phyloP scores from a whole-genome alignment of 345 rosid species.

The Brassica cretica region DNA sequence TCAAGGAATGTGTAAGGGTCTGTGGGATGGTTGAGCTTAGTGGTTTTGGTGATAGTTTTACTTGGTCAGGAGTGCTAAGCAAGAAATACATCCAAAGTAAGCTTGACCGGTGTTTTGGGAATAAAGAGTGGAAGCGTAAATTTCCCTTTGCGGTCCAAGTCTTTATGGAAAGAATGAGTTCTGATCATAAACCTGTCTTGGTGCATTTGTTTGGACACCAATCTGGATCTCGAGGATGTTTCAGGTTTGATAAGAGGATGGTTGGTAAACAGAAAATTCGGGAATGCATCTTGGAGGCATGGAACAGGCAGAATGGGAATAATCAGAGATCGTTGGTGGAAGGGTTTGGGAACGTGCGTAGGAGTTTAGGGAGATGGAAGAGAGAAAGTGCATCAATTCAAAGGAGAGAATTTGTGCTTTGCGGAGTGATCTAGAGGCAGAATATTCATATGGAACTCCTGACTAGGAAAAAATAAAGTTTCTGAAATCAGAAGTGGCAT shows the following conservation, averaged over 20 bases:
- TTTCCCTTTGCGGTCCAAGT: not conserved
- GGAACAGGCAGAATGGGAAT: not conserved
- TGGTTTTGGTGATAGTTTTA: not conserved
- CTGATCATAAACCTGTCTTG: not conserved
- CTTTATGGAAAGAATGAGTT: not conserved
- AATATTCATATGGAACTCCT: not conserved
- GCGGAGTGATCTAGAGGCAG: not conserved
- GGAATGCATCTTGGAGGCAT: not conserved
- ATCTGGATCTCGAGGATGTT: not conserved
- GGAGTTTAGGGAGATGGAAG: not conserved
- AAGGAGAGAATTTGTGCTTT: not conserved
- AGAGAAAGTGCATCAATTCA: not conserved
- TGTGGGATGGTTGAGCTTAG: not conserved
- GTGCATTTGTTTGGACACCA: not conserved
- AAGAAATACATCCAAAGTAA: not conserved
- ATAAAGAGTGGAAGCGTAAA: not conserved
- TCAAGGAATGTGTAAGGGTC: not conserved
- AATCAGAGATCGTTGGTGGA: not conserved
- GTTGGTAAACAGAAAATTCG: not conserved
- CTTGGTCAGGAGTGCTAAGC: not conserved
- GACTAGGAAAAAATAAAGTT: not conserved
- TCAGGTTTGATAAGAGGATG: not conserved
- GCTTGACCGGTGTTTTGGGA: not conserved
- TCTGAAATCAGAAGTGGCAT: not conserved
- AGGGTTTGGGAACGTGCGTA: not conserved